A percentile compares a stretch with the other conserved stretches of the same genome.
phyloP scores from a whole-genome alignment of 2,329 filamentous ascomycete species.

The Teratosphaeria nubilosa region DNA sequence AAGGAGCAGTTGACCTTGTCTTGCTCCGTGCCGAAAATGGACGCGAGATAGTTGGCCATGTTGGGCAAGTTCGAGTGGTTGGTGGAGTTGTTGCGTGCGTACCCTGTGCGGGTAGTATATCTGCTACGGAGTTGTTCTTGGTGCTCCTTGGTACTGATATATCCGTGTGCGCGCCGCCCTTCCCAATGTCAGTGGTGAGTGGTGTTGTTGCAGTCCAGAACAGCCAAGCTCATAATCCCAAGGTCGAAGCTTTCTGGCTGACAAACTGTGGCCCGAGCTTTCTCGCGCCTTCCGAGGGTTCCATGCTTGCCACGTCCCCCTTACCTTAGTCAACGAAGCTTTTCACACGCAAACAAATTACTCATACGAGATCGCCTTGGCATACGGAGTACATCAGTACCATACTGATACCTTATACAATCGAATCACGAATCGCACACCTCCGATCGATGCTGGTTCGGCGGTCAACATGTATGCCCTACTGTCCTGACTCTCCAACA shows the following conservation, averaged over 20 bases:
- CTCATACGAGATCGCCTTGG: too few species aligned
- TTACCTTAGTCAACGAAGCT: neutral
- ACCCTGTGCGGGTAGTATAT: too few species aligned
- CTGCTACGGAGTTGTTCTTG: too few species aligned
- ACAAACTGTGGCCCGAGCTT: neutral
- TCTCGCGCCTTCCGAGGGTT: neutral
- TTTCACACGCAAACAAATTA: neutral
- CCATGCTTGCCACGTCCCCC: too few species aligned
- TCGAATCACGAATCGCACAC: too few species aligned
- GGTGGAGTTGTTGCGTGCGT: neutral
- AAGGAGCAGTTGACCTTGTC: conserved; percentile 99
- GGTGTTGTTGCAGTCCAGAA: neutral
- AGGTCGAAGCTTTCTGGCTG: neutral
- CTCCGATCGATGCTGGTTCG: too few species aligned
- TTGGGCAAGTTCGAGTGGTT: neutral
- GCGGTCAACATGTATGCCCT: too few species aligned
- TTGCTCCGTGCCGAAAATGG: conserved; percentile 98
- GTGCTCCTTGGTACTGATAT: too few species aligned
- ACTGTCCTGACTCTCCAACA: too few species aligned
- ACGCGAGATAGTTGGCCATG: conserved; percentile 98
- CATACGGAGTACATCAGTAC: too few species aligned
- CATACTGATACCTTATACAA: too few species aligned
- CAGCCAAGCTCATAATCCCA: neutral
- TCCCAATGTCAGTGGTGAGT: neutral
- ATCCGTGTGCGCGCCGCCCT: neutral